Percentiles rank a stretch among this genome's conserved stretches.
phyloP scores from a whole-genome alignment of 169 alveolate species.

The Cryptosporidium viatorum region DNA sequence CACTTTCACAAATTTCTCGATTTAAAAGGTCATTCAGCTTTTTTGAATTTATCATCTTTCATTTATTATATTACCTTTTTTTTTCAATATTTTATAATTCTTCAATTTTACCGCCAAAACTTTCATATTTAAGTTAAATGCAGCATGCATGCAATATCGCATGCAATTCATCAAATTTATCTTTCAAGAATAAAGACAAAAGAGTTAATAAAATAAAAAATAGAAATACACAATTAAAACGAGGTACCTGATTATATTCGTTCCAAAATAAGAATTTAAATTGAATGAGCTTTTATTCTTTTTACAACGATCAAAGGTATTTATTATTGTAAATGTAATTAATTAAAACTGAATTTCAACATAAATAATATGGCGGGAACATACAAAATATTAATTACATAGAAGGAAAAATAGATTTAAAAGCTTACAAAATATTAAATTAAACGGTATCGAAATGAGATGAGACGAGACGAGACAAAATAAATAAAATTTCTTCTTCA shows the following conservation, averaged over 20 bases:
- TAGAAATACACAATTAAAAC: too few species aligned
- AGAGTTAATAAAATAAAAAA: too few species aligned
- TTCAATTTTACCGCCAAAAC: neutral
- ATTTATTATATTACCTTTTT: neutral
- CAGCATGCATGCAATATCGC: neutral
- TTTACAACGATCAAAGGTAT: too few species aligned
- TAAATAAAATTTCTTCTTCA: neutral
- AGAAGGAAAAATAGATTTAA: too few species aligned
- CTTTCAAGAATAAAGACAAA: too few species aligned
- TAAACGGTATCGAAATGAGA: neutral
- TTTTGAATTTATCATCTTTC: conserved; percentile 41
- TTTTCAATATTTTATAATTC: neutral
- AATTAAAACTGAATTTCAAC: neutral
- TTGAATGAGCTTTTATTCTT: neutral
- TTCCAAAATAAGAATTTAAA: too few species aligned
- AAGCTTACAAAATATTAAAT: too few species aligned
- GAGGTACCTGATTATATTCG: neutral
- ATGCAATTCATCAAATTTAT: neutral
- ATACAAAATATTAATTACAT: neutral
- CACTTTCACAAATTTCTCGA: conserved; percentile 3
- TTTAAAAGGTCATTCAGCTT: conserved; percentile 30
- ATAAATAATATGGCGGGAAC: neutral
- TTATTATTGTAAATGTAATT: too few species aligned
- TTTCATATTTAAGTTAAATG: too few species aligned
- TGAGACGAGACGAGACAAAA: neutral